Percentiles rank a stretch among this genome's conserved stretches.
Evolutionary conservation across 2,329 filamentous ascomycete species (phyloP).

Genomic region (Neospermospora avenae): DNA sequence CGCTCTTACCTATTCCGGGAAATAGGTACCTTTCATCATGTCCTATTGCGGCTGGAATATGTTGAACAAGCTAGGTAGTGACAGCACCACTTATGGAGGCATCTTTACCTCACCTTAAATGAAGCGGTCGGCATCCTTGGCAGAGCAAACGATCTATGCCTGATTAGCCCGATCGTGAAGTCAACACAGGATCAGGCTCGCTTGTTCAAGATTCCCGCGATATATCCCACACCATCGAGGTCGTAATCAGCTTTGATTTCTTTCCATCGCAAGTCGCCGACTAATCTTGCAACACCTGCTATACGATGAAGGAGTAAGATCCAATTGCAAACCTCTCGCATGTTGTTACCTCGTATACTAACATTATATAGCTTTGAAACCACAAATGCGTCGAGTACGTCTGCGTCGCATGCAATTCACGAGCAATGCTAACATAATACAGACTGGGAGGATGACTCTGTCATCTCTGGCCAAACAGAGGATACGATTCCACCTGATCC

Average conservation of each 20-base stretch:
- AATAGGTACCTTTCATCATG: too few species aligned
- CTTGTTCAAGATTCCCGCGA: background rate
- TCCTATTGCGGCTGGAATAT: too few species aligned
- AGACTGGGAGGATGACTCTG: background rate
- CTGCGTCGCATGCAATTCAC: background rate
- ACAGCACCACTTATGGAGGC: too few species aligned
- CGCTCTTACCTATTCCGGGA: too few species aligned
- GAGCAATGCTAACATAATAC: background rate
- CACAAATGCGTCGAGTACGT: background rate
- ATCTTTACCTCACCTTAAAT: too few species aligned
- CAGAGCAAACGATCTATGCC: too few species aligned
- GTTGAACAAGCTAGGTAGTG: too few species aligned
- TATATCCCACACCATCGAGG: background rate
- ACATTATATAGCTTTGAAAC: background rate
- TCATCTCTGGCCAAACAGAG: background rate
- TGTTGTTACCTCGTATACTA: background rate
- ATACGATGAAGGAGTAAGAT: slow-evolving; percentile 2
- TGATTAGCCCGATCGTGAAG: background rate
- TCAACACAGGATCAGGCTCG: background rate
- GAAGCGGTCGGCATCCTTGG: too few species aligned
- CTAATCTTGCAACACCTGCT: background rate
- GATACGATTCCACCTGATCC: background rate
- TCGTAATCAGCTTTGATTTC: background rate
- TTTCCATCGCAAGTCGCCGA: background rate
- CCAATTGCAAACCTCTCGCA: background rate